phyloP scores from a whole-genome alignment of 1,139 yeast species.

The Arxiozyma slooffiae region DNA sequence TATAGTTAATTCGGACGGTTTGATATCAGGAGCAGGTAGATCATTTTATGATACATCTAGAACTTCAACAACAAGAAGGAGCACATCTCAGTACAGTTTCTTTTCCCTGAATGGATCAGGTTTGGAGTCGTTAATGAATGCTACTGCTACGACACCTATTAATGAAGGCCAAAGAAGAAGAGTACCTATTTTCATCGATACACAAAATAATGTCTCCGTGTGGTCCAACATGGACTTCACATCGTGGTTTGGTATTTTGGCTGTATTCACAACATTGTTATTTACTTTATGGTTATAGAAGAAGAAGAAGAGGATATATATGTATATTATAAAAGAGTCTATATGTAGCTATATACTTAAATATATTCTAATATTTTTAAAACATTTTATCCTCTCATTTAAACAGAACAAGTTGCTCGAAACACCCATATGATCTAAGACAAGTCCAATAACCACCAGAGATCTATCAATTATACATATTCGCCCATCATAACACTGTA shows the following conservation, averaged over 20 bases:
- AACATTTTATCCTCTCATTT: no score
- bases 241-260: background rate
- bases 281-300: background rate
- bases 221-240: background rate
- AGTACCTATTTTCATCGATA: background rate
- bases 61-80: conserved; percentile 9
- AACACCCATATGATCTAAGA: no score
- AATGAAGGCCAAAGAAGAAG: background rate
- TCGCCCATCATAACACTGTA: background rate
- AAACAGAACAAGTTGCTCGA: background rate
- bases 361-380: no score
- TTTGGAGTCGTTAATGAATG: background rate
- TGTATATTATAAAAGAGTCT: no score
- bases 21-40: conserved; percentile 22
- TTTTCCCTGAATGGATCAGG: conserved; percentile 4
- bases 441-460: background rate
- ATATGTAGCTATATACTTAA: no score
- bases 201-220: background rate
- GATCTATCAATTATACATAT: background rate
- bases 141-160: background rate
- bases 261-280: background rate
- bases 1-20: conserved; percentile 23
- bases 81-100: conserved; percentile 4
- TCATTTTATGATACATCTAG: conserved; percentile 25
- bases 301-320: background rate